Evolutionary conservation across 2,329 filamentous ascomycete genomes (phyloP).

Genomic region (Dactylellina parvicollis): DNA sequence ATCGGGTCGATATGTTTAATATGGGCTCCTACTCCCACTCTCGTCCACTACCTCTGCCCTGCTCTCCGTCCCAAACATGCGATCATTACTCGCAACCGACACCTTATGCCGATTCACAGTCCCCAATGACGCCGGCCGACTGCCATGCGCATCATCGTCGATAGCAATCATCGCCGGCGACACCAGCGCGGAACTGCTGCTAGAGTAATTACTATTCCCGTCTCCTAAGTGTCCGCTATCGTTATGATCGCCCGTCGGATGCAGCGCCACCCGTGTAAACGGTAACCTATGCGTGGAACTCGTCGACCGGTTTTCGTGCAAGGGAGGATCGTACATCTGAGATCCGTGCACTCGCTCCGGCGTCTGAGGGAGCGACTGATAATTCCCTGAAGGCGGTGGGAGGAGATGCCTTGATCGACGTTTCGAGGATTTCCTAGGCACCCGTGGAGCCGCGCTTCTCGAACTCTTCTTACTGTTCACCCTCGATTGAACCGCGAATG

Average conservation of each 20-base stretch:
- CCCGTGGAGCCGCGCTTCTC: conserved; percentile 64
- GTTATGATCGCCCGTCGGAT: conserved; percentile 10
- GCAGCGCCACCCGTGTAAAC: conserved; percentile 58
- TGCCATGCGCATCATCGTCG: conserved; percentile 39
- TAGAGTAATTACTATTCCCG: conserved; percentile 36
- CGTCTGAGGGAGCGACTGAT: conserved; percentile 40
- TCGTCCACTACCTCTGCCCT: conserved; percentile 50
- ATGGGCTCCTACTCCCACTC: conserved; percentile 5
- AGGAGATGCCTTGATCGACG: conserved; percentile 64
- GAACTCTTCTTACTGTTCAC: conserved; percentile 58
- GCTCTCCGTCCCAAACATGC: conserved; percentile 41
- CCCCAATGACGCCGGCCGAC: conserved; percentile 43
- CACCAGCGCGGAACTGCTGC: conserved; percentile 40
- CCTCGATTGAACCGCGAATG: conserved; percentile 65
- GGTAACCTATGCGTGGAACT: conserved; percentile 62
- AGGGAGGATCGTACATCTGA: conserved; percentile 42
- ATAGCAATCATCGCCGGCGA: conserved; percentile 41
- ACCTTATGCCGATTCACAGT: conserved; percentile 45
- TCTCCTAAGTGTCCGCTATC: conserved; percentile 20
- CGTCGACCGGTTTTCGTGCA: conserved; percentile 45
- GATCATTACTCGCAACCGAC: conserved; percentile 40
- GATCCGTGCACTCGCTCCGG: conserved; percentile 45
- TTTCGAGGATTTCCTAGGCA: conserved; percentile 79
- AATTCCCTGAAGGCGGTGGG: conserved; percentile 20
- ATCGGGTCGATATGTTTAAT: conserved; percentile 6